Conservation (phyloP, 768 basidiomycete genomes). For the Leccinellum albellum region DNA sequence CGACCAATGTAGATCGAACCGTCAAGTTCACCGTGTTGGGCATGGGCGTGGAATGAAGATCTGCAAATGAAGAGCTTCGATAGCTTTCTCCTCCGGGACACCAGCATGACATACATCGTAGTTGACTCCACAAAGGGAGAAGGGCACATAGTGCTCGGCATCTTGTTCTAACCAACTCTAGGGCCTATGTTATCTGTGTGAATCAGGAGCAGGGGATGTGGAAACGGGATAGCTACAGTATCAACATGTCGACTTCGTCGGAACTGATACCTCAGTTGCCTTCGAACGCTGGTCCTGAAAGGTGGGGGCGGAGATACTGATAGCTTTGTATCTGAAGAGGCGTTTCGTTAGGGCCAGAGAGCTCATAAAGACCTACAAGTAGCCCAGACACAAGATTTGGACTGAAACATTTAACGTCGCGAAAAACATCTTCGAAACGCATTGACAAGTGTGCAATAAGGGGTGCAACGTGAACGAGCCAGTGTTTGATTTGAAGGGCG, state of each 20-base stretch:
- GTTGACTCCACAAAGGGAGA: constrained; percentile 19
- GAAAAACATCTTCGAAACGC: constrained; percentile 58
- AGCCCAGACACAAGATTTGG: constrained; percentile 72
- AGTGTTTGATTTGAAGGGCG: constrained; percentile 54
- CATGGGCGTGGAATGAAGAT: constrained; percentile 17
- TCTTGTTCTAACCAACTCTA: constrained; percentile 3
- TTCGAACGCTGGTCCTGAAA: constrained; percentile 51
- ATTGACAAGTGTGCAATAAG: constrained; percentile 42
- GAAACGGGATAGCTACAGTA: constrained; percentile 20
- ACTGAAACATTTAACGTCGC: constrained; percentile 57
- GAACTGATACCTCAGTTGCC: constrained; percentile 75
- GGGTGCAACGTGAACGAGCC: constrained; percentile 51
- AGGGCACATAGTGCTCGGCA: constrained; percentile 22
- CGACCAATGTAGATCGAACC: constrained; percentile 10
- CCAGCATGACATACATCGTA: constrained; percentile 25
- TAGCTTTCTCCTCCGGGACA: constrained; percentile 26
- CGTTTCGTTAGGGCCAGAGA: not conserved
- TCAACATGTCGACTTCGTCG: constrained; percentile 40
- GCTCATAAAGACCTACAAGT: constrained; percentile 55
- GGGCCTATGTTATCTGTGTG: constrained; percentile 16
- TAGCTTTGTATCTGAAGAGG: constrained; percentile 67
- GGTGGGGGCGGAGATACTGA: constrained; percentile 76
- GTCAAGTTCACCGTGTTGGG: not conserved
- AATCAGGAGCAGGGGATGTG: constrained; percentile 21
- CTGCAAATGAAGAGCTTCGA: constrained; percentile 36